Base-by-base conservation (phyloP, 768 basidiomycete genomes). In the Leccinum fibrillosum region DNA sequence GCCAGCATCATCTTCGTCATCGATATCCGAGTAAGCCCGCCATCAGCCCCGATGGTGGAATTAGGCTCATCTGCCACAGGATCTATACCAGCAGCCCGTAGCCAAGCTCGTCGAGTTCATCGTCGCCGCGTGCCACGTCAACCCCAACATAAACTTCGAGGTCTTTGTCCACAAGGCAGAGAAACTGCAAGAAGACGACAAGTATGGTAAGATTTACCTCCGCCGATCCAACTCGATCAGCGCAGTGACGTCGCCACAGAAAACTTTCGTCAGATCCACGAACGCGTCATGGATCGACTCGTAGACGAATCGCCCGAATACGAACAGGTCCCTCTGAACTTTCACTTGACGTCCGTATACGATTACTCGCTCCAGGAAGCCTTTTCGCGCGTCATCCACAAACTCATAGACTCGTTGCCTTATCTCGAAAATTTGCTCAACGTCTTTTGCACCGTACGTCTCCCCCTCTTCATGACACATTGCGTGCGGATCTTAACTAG, bases 81-180 rank as follows among this genome's bases (percentile, higher is more conserved):
- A 94, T 68, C 77, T 90, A 26, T 93, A 92, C 72, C 88, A 90
- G 65, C 86, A 90, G 63, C 86, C 92, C 11, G 88, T 97, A 58
- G 80, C 85, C 45, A 88, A 86, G 62, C 84, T 95, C 53, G 86
- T 92, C 56, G 85, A 92, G 59, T 86, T 93, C 66, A 87, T 94
- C 61, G 79, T 88, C 32, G 83, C 88, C 7, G 88, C 90, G 3
- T 89, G 86, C 68, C 79, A 84, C 45, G 81, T 86, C 42, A 92
- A 91, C 67, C 90, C 88, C 5, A 77, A 80, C 44, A 83, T 95
- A 57, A 84, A 86, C 62, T 80, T 98, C 26, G 92, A 96, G 69
- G 87, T 98, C 32, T 97, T 98, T 65, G 90, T 95, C 6, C 96
- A 98, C 75, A 98, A 98, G 73, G 89, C 92, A 7, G 96, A 98